Base-by-base conservation (phyloP, 1,139 yeast species). In the Sugiyamaella paludigena region DNA sequence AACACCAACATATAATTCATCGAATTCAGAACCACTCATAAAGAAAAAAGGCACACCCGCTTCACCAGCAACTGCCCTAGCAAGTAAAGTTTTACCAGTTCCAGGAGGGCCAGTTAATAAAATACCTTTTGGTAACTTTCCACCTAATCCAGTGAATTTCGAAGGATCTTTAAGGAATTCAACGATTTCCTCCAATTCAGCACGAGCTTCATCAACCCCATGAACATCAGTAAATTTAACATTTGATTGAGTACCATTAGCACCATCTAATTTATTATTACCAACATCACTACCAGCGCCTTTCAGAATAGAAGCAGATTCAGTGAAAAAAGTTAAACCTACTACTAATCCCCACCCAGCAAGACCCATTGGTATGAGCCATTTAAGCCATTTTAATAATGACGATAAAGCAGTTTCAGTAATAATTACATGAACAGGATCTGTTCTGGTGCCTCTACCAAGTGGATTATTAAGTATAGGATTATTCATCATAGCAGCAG, bases 41-140 rank as follows among this genome's bases (percentile, higher is more conserved):
- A 91, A 92, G 70, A 92, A 92, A 66, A 94, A 94, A 28, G 98
- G 98, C 29, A 92, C 98, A 43, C 96, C 98, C 1, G 99, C 98
- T 70, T 94, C 98, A 53, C 98, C 98, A 9, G 99, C 99, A 35
- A 97, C 95, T 15, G 99, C 98, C 60, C 98, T 80, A 0, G 98
- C 98, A 55, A 94, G 78, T 56, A 94, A 74, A 1, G 99, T 94
- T 69, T 94, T 94, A 79, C 99, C 99, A 6, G 99, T 94, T 71
- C 99, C 99, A 35, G 99, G 99, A 35, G 99, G 99, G 40, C 99
- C 99, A 7, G 98, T 92, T 56, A 94, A 75, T 51, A 94, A 73
- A 4, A 94, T 95, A 74, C 99, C 99, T 68, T 91, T 92, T 50
- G 98, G 98, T 59, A 94, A 76, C 68, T 89, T 89, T 47, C 98